These are phyloP conservation scores for Fusarium staphyleae DNA, from an alignment of 2,329 filamentous ascomycete genomes.

Conservation along the genomic window DNA sequence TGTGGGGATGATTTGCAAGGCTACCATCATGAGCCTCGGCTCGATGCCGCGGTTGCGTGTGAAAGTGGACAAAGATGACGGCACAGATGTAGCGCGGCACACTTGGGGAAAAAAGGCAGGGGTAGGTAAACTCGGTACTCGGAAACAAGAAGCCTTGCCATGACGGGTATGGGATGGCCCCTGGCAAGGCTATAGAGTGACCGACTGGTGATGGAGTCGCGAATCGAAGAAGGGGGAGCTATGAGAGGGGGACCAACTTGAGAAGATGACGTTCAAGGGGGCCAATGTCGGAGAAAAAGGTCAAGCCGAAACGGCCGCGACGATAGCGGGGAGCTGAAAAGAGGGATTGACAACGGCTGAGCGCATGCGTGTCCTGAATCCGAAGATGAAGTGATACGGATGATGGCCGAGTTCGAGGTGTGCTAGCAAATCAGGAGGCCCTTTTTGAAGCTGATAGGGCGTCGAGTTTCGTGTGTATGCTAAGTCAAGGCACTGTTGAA, in stretches of 20 bases:
- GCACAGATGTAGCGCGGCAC: not conserved
- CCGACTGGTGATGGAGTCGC: slow-evolving; percentile 24
- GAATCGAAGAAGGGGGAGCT: slow-evolving; percentile 23
- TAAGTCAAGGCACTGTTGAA: slow-evolving; percentile 7
- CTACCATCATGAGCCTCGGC: slow-evolving; percentile 28
- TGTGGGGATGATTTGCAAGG: slow-evolving; percentile 20
- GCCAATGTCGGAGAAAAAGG: slow-evolving; percentile 15
- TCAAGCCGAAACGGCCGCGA: slow-evolving; percentile 20
- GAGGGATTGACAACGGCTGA: slow-evolving; percentile 9
- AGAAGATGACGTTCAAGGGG: slow-evolving; percentile 16
- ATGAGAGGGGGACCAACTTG: slow-evolving; percentile 28
- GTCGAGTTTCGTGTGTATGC: slow-evolving; percentile 7
- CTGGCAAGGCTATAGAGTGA: slow-evolving; percentile 20
- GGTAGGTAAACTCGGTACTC: not conserved
- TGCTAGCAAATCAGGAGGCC: slow-evolving; percentile 21
- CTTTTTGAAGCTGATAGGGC: slow-evolving; percentile 17
- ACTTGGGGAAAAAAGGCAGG: not conserved
- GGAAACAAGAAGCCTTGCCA: slow-evolving; percentile 11
- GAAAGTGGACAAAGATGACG: slow-evolving; percentile 18
- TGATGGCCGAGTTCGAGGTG: slow-evolving; percentile 33
- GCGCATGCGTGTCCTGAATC: slow-evolving; percentile 6
- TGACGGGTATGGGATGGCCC: slow-evolving; percentile 31
- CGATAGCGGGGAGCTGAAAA: slow-evolving; percentile 1
- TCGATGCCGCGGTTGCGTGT: slow-evolving; percentile 24
- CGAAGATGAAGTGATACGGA: slow-evolving; percentile 21